Evolutionary conservation across 2,329 filamentous ascomycete genomes (phyloP).

Genomic region (Neoarthrinium moseri): DNA sequence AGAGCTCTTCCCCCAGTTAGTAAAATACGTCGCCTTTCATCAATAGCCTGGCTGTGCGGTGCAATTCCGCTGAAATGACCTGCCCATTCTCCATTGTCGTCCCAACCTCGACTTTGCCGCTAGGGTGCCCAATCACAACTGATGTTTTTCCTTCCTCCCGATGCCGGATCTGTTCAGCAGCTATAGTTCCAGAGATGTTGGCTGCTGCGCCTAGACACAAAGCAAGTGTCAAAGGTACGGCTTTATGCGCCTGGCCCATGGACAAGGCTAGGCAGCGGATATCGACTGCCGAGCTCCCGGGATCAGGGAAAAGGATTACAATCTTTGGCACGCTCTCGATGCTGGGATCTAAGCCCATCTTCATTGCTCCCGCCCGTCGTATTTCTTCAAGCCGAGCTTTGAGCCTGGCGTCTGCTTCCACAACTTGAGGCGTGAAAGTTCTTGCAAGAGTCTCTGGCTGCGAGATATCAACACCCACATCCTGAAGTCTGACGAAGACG

Average conservation of each 20-base stretch:
- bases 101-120: constrained; percentile 44
- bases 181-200: constrained; percentile 39
- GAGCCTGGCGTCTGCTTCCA: constrained; percentile 30
- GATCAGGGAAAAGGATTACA: constrained; percentile 40
- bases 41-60: constrained; percentile 45
- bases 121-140: constrained; percentile 45
- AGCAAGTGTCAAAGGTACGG: constrained; percentile 38
- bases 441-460: constrained; percentile 8
- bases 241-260: constrained; percentile 44
- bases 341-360: constrained; percentile 38
- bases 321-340: constrained; percentile 42
- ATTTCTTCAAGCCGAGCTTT: constrained; percentile 33
- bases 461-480: constrained; percentile 24
- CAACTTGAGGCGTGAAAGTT: constrained; percentile 19
- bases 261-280: constrained; percentile 46
- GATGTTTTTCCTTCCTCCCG: constrained; percentile 15
- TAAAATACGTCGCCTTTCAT: constrained; percentile 51
- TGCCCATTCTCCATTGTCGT: constrained; percentile 36
- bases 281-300: too few species aligned
- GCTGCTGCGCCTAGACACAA: constrained; percentile 38
- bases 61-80: constrained; percentile 42
- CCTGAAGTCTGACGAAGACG: constrained; percentile 34
- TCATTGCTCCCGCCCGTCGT: constrained; percentile 32
- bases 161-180: constrained; percentile 27
- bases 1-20: too few species aligned